phyloP scores from a whole-genome alignment of 805 yeast genomes.

The Myxozyma udenii region DNA sequence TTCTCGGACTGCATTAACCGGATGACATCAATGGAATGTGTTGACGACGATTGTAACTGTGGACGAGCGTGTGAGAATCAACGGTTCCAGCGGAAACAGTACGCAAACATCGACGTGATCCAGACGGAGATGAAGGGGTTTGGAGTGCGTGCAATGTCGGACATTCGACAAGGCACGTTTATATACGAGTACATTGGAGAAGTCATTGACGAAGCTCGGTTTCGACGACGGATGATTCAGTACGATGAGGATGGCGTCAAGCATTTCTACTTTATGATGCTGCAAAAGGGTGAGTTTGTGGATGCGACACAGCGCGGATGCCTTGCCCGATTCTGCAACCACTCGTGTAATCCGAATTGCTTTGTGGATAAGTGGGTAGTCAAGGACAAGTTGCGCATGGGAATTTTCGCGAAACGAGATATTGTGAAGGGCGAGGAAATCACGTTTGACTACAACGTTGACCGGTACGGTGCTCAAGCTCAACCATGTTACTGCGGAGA shows the following conservation, averaged over 20 bases:
- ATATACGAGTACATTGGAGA: slow-evolving; percentile 93
- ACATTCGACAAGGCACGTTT: slow-evolving; percentile 61
- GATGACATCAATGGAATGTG: slow-evolving; percentile 88
- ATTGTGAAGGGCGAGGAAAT: slow-evolving; percentile 81
- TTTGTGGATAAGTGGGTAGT: slow-evolving; percentile 97
- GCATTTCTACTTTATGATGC: slow-evolving; percentile 89
- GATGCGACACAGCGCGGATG: slow-evolving; percentile 92
- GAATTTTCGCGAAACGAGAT: slow-evolving; percentile 79
- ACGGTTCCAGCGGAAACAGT: slow-evolving; percentile 74
- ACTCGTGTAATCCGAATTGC: slow-evolving; percentile 92
- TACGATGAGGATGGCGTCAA: slow-evolving; percentile 81
- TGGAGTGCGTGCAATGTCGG: slow-evolving; percentile 72
- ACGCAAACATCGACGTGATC: slow-evolving; percentile 76
- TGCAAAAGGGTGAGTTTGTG: slow-evolving; percentile 82
- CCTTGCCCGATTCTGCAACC: slow-evolving; percentile 88
- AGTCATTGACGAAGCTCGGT: slow-evolving; percentile 77
- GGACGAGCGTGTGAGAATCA: slow-evolving; percentile 82
- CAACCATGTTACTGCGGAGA: slow-evolving; percentile 96
- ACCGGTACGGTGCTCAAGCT: slow-evolving; percentile 90
- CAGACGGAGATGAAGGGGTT: slow-evolving; percentile 82
- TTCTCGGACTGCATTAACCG: slow-evolving; percentile 89
- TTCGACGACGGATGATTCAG: slow-evolving; percentile 66
- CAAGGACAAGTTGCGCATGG: slow-evolving; percentile 86
- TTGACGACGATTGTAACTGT: slow-evolving; percentile 65
- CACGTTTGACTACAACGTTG: slow-evolving; percentile 90